Evolutionary conservation across 805 yeast genomes (phyloP).

Genomic region (Candida jianshihensis): DNA sequence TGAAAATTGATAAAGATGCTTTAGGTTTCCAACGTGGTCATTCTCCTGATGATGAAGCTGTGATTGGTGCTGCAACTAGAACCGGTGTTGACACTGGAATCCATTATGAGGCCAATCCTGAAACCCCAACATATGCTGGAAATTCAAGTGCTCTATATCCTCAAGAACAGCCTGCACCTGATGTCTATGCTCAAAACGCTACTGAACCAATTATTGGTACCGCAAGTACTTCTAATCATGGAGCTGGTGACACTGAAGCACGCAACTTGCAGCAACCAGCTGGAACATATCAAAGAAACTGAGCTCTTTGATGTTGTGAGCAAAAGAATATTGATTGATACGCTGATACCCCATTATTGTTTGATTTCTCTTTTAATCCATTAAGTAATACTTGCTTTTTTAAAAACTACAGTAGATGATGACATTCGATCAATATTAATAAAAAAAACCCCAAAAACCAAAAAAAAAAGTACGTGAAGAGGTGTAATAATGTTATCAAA

Average conservation of each 20-base stretch:
- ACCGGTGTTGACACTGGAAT: constrained; percentile 1
- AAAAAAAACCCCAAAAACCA: background rate
- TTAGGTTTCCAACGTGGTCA: constrained; percentile 3
- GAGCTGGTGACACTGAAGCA: background rate
- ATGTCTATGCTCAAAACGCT: background rate
- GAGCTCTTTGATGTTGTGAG: too few relatives aligned
- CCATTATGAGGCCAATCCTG: too few relatives aligned
- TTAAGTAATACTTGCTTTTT: background rate
- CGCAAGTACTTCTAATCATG: background rate
- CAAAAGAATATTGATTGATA: too few relatives aligned
- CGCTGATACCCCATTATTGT: too few relatives aligned
- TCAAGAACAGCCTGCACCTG: too few relatives aligned
- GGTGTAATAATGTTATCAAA: background rate
- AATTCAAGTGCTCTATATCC: too few relatives aligned
- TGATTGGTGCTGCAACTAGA: background rate
- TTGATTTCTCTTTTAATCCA: too few relatives aligned
- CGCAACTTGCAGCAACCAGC: background rate
- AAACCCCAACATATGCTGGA: too few relatives aligned
- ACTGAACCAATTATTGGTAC: constrained; percentile 1
- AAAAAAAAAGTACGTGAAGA: background rate
- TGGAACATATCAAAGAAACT: background rate
- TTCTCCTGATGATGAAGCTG: constrained; percentile 3
- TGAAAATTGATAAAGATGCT: constrained; percentile 5
- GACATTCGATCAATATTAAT: background rate
- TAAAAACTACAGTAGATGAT: background rate